phyloP scores from a whole-genome alignment of 169 alveolate genomes.

The Plasmodium ovale region DNA sequence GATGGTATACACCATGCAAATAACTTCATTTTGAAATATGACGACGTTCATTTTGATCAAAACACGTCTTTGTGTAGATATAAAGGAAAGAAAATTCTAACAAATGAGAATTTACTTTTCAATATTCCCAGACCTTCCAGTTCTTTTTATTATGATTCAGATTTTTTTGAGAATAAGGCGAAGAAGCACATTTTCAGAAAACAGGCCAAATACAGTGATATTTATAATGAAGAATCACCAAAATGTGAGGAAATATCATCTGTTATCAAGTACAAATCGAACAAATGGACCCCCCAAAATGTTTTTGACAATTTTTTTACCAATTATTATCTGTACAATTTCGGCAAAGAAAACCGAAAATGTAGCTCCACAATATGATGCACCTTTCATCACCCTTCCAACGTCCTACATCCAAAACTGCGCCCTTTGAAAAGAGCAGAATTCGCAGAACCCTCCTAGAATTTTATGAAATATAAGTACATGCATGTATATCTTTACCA shows the following conservation, averaged over 20 bases:
- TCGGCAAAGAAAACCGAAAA: slow-evolving; percentile 9
- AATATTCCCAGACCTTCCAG: slow-evolving; percentile 72
- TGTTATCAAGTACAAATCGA: slow-evolving; percentile 19
- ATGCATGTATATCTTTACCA: too few species aligned
- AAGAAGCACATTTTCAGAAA: slow-evolving; percentile 37
- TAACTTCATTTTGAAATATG: slow-evolving; percentile 44
- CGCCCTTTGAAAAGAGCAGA: too few species aligned
- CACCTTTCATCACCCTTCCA: not conserved
- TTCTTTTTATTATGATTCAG: slow-evolving; percentile 42
- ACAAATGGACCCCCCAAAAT: slow-evolving; percentile 64
- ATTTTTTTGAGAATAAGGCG: slow-evolving; percentile 40
- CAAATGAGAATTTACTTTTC: slow-evolving; percentile 30
- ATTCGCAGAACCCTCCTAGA: too few species aligned
- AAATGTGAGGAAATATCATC: not conserved
- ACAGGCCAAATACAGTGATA: not conserved
- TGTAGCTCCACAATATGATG: slow-evolving; percentile 12
- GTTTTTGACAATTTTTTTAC: slow-evolving; percentile 60
- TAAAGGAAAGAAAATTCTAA: slow-evolving; percentile 2
- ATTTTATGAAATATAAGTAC: too few species aligned
- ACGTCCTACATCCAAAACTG: too few species aligned
- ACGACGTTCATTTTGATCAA: slow-evolving; percentile 14
- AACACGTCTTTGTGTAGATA: not conserved
- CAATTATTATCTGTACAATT: slow-evolving; percentile 65
- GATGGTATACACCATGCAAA: not conserved
- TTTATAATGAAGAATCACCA: not conserved